These are phyloP conservation scores for Rutidosis leptorrhynchoides DNA, from an alignment of 129 eudicot genomes.

Conservation along the genomic window DNA sequence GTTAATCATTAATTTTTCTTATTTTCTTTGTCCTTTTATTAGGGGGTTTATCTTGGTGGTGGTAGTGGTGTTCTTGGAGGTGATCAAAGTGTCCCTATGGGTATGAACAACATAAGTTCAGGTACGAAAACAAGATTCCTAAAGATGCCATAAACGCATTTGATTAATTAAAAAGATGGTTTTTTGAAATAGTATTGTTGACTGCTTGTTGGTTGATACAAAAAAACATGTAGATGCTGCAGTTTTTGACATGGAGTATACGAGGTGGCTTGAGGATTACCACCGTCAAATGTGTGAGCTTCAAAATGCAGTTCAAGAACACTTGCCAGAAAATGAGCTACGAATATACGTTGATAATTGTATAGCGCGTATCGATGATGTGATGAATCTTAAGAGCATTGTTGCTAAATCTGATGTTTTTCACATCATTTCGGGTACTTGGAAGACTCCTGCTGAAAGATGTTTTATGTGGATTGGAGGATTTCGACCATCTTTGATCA, in stretches of 20 bases:
- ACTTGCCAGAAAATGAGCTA: slow-evolving; percentile 85
- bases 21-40: background rate
- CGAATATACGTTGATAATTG: slow-evolving; percentile 73
- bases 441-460: slow-evolving; percentile 98
- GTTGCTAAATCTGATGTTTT: slow-evolving; percentile 82
- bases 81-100: slow-evolving; percentile 72
- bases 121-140: slow-evolving; percentile 35
- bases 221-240: slow-evolving; percentile 59
- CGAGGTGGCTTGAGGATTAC: slow-evolving; percentile 92
- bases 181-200: background rate
- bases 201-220: slow-evolving; percentile 5
- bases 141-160: background rate
- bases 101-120: slow-evolving; percentile 62
- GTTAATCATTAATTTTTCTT: background rate
- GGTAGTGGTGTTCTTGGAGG: slow-evolving; percentile 64
- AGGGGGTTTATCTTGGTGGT: slow-evolving; percentile 82
- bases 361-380: slow-evolving; percentile 74
- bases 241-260: slow-evolving; percentile 88
- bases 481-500: slow-evolving; percentile 91
- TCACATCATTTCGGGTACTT: slow-evolving; percentile 83
- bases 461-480: slow-evolving; percentile 99
- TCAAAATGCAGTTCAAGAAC: slow-evolving; percentile 82
- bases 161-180: background rate
- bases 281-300: slow-evolving; percentile 86
- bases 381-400: slow-evolving; percentile 69